Base-by-base conservation (phyloP, 768 basidiomycete species). In the Russula sp. region DNA sequence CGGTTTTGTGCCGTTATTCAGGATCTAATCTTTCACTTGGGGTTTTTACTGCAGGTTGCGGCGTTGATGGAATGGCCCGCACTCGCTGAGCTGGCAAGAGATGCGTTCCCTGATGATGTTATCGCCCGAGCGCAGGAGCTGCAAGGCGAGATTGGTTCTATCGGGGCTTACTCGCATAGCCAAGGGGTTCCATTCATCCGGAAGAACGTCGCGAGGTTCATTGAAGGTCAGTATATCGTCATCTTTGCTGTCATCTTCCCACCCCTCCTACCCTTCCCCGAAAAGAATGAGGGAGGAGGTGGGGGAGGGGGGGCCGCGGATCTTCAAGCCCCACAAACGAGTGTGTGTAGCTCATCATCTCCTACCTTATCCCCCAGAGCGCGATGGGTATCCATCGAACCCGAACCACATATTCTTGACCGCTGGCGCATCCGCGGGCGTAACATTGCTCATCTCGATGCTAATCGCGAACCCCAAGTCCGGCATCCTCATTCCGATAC, bases 161-260 rank as follows among this genome's bases (percentile, higher is more conserved):
- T 93, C 60, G 96, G 96, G 9, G 96, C 96, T 13, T 99, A 98
- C 77, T 92, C 92, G 7, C 95, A 97, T 73, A 91, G 88, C 51
- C 94, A 98, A 70, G 97, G 96, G 38, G 84, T 97, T 2, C 87
- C 92, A 0, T 78, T 86, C 69, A 94, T 99, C 69, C 85, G 96
- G 62, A 79, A 88, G 71, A 84, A 84, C 59, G 91, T 99, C 41
- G 94, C 95, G 2, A 79, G 86, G 66, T 99, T 94, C 75, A 94
- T 99, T 62, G 76, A 84, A 73, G 83, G 95, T 93, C 63, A 45
- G 83, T 73, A 16, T 18, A 5, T 54, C 48, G 14, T 47, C 63
- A 49, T 51, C 36, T 25, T n/a, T 59, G 41, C 55, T 43, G 48
- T 61, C 9, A 56, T 43, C 13, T n/a, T 51, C 11, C 48, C 29